These are phyloP conservation scores for Fusarium tjaetaba DNA, from an alignment of 2,329 filamentous ascomycete species.

Conservation along the genomic window DNA sequence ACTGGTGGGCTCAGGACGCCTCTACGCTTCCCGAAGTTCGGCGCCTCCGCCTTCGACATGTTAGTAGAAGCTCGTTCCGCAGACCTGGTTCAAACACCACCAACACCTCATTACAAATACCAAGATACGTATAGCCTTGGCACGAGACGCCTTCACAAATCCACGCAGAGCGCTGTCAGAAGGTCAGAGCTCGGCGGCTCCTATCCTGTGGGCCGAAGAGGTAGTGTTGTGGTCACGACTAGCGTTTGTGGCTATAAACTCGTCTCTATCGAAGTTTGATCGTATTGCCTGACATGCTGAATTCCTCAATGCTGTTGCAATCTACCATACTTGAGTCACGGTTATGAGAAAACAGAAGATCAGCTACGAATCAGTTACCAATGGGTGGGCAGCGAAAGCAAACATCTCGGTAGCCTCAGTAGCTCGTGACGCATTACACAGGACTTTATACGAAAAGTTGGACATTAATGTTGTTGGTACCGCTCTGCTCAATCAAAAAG, in stretches of 20 bases:
- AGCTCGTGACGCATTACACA: neutral
- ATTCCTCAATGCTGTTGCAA: neutral
- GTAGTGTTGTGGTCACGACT: neutral
- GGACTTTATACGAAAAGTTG: neutral
- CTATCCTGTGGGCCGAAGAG: neutral
- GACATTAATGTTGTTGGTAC: neutral
- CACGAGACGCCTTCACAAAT: neutral
- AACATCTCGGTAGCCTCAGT: neutral
- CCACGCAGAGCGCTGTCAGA: neutral
- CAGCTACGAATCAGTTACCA: neutral
- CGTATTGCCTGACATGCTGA: neutral
- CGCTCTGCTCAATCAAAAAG: neutral
- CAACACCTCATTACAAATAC: conserved; percentile 21
- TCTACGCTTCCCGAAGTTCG: neutral
- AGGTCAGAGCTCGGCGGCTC: conserved; percentile 1
- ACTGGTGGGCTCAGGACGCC: neutral
- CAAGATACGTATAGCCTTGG: neutral
- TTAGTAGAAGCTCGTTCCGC: neutral
- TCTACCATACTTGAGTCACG: neutral
- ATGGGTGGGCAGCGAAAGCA: neutral
- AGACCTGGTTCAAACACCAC: neutral
- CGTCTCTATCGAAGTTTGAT: neutral
- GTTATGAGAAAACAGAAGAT: neutral
- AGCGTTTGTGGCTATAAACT: neutral
- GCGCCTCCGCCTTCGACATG: conserved; percentile 17